A percentile compares a stretch with the other conserved stretches of the same genome.
Evolutionary conservation across 306 rosid genomes (phyloP).

Genomic region (Acmispon strigosus): DNA sequence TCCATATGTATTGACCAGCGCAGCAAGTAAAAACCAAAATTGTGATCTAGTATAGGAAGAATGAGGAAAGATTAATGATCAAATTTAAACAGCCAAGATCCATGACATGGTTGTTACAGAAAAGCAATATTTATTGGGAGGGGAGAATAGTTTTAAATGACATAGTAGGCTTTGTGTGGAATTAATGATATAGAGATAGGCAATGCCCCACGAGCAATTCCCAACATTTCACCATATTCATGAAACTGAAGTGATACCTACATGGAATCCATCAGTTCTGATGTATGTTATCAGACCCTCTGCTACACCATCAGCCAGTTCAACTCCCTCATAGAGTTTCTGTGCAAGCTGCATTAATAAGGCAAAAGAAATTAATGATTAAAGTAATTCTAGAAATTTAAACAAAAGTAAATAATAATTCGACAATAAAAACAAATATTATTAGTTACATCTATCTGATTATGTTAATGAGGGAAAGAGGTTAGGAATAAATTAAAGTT

Average conservation of each 20-base stretch:
- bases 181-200: constrained; percentile 2
- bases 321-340: constrained; percentile 92
- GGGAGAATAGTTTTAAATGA: background rate
- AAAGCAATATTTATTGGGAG: background rate
- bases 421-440: too few relatives aligned
- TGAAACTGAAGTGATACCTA: constrained; percentile 54
- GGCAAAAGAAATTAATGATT: constrained; percentile 7
- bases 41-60: background rate
- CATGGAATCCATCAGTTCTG: constrained; percentile 94
- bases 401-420: too few relatives aligned
- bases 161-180: background rate
- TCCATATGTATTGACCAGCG: background rate
- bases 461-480: background rate
- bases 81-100: constrained; percentile 7
- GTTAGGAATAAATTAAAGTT: constrained; percentile 10
- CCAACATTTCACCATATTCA: constrained; percentile 14
- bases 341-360: constrained; percentile 79
- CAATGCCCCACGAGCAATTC: constrained; percentile 10
- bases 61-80: background rate
- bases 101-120: background rate
- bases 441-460: too few relatives aligned
- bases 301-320: constrained; percentile 65
- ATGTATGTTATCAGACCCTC: constrained; percentile 81
- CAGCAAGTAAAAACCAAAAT: background rate
- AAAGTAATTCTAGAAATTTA: constrained; percentile 1